Evolutionary conservation across 148 eudicot genomes (phyloP), one percentile per base, ranked within the genome.

Genomic region (Spergularia bocconei): DNA sequence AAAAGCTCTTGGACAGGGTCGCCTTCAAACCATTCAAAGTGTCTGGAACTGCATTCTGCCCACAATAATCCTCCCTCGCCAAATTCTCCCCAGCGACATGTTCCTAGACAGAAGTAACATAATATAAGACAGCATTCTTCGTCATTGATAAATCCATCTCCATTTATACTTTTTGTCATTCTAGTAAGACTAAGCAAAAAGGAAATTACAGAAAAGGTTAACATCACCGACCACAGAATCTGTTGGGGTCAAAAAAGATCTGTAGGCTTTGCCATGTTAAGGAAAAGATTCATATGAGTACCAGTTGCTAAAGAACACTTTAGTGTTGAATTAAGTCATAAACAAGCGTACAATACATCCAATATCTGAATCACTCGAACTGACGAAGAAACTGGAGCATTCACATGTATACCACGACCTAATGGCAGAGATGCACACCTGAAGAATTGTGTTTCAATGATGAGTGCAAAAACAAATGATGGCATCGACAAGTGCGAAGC

Each of bases 41-140:
- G 85, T 78, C 98, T 89, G 23, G 89, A 83, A 78, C 86, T 89
- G 83, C 99, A 95, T 81, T 92, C 99, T 71, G 91, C 94, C 97
- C 99, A 89, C 80, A 95, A 81, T 75, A 90, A 78, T 65, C 99
- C 99, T 77, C 99, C 98, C 86, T 90, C 94, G 58, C 99, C 96
- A 81, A 88, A 95, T 85, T 92, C 97, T 70, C 96, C 96, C 99
- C 99, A 95, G 67, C 91, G 97, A 78, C 88, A 87, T 76, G 99
- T 95, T 77, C 99, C 99, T 95, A 84, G 77, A 78, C 53, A 63
- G 63, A 54, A 81, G 64, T 78, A 41, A 61, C 68, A 57, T 57
- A 4, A 66, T 60, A 71, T 23, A 58, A 78, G 63, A 80, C 63
- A 73, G 10, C 36, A 71, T 50, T 67, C 25, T 70, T 75, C 58